These are phyloP conservation scores for Zanthoxylum bungeanum DNA, from an alignment of 345 rosid genomes.

Conservation along the genomic window DNA sequence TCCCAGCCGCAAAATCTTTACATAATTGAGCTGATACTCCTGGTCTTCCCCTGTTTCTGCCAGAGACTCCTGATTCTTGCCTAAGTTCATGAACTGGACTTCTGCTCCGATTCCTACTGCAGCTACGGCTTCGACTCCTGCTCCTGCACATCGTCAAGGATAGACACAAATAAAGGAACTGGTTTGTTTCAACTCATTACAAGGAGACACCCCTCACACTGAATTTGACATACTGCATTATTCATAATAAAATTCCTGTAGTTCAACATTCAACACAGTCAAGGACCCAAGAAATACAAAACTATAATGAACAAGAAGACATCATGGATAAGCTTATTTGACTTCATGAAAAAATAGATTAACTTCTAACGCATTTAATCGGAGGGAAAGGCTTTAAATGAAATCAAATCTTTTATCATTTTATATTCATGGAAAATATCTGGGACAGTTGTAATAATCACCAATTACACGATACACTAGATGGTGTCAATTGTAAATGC, in stretches of 20 bases:
- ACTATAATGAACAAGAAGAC: neutral
- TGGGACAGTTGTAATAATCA: conserved; percentile 1
- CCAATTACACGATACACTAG: neutral
- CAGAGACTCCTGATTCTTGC: conserved; percentile 58
- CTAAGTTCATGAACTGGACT: conserved; percentile 63
- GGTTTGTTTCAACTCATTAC: neutral
- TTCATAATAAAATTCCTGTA: neutral
- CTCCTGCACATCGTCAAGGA: conserved; percentile 23
- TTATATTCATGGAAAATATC: neutral
- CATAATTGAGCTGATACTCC: conserved; percentile 48
- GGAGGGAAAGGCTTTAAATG: neutral
- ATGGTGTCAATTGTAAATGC: neutral
- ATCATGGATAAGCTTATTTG: neutral
- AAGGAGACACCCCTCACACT: neutral
- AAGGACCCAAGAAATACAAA: neutral
- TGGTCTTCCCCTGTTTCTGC: conserved; percentile 53
- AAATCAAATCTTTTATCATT: neutral
- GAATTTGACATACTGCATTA: neutral
- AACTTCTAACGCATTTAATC: neutral
- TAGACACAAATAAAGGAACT: neutral
- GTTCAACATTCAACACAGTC: neutral
- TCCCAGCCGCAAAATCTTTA: conserved; percentile 61
- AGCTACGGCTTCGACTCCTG: conserved; percentile 51
- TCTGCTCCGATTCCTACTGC: conserved; percentile 65
- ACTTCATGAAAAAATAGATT: neutral